Evolutionary conservation across 148 eudicot genomes (phyloP), one percentile per base, ranked within the genome.

Genomic region (Cornus kousa): DNA sequence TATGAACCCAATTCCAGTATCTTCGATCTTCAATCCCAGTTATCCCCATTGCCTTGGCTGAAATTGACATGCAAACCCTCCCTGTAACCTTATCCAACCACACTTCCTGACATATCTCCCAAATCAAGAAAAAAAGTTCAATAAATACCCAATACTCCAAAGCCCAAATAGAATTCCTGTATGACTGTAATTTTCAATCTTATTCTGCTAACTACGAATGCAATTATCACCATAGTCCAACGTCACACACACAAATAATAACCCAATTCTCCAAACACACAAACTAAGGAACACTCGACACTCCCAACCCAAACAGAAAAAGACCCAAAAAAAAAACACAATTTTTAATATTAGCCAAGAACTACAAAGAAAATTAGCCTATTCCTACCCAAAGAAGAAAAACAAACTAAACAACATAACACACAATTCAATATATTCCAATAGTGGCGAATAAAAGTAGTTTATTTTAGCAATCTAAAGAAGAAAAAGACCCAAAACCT

Each of bases 11-110:
- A 81, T 84, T 94, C 98, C 98, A 94, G 74, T 94, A 91, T 81
- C 98, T 87, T 82, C 93, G 82, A 85, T 94, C 98, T 66, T 94
- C 98, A 70, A 94, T 90, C 71, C 96, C 96, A 1, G 98, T 94
- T 43, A 94, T 94, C 7, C 87, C 69, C 94, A 94, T 86, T 39
- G 85, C 90, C 79, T 81, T 90, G 1, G 96, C 87, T 31, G 96
- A 90, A 17, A 94, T 83, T 6, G 96, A 88, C 81, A 90, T 74
- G 87, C 96, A 94, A 72, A 90, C 90, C 81, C 85, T 87, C 74
- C 96, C 93, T 14, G 92, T 87, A 73, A 82, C 80, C 81, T 79
- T 94, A 82, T 94, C 96, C 90, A 91, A 80, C 96, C 96, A 94
- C 40, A 86, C 88, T 85, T 87, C 88, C 98, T 94, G 93, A 70